Conservation (phyloP, 2,329 filamentous ascomycete genomes). For the Ceratocystis lukuohia region DNA sequence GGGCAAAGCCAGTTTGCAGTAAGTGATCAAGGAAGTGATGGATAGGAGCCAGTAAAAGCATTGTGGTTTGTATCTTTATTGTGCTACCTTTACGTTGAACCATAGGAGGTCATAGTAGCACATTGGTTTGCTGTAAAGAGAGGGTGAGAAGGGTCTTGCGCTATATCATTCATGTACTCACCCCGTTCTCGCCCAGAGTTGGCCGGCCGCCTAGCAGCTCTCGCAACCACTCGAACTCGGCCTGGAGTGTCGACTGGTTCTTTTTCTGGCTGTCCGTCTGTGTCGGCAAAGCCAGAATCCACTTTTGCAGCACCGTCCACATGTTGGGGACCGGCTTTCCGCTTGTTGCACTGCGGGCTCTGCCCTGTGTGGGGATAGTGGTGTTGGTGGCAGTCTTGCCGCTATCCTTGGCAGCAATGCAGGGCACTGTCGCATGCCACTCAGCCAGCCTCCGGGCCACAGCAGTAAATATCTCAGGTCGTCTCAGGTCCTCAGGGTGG, state of each 20-base stretch:
- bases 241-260: conserved; percentile 55
- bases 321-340: conserved; percentile 69
- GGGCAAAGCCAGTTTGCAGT: no score
- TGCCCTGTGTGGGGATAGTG: background rate
- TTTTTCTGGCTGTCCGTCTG: conserved; percentile 54
- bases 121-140: background rate
- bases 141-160: background rate
- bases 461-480: conserved; percentile 62
- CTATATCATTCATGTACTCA: conserved; percentile 30
- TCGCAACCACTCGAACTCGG: conserved; percentile 59
- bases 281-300: conserved; percentile 74
- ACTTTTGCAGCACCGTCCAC: conserved; percentile 93
- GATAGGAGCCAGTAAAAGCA: no score
- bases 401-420: conserved; percentile 31
- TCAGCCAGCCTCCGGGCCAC: conserved; percentile 75
- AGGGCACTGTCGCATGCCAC: conserved; percentile 72
- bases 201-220: conserved; percentile 59
- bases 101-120: background rate
- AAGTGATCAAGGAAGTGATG: no score
- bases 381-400: conserved; percentile 23
- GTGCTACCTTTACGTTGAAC: no score
- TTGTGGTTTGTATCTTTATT: no score
- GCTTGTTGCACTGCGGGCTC: conserved; percentile 36
- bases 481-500: conserved; percentile 64
- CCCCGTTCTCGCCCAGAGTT: conserved; percentile 61